Base-by-base conservation (phyloP, 768 basidiomycete species). In the Naganishia vishniacii region DNA sequence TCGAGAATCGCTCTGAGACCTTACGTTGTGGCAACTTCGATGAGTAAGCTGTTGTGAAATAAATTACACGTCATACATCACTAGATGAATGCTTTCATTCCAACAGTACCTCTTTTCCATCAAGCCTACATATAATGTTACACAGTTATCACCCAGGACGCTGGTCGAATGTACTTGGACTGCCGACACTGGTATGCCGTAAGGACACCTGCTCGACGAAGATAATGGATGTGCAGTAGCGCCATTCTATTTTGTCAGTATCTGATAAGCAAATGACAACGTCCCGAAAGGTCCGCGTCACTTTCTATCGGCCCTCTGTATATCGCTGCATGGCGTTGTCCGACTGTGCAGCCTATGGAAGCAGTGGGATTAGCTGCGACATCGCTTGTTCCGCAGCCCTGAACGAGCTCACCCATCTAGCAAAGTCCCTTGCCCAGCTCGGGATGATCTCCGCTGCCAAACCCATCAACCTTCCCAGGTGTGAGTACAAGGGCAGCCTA, bases 401-500 rank as follows among this genome's bases (percentile, higher is more conserved):
- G n/a, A 48, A 20, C 16, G 11, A 2, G 69, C 78, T 68, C 70
- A 89, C 89, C 85, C 85, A 87, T 79, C 90, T 87, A 8, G 80
- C 79, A 44, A 89, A 78, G 77, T 93, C 91, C 62, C 60, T 62
- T 44, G 71, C 34, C 73, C 73, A 77, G 16, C 65, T 56, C 12
- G 77, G 77, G 37, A 74, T 44, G 5, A 76, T 1, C 2, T 70
- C 70, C 8, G 68, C 66, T 12, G 59, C 69, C 7, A 61, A 31
- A 47, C 66, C 66, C 53, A 65, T 28, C 0, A 72, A 8, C 37
- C 73, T 68, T 9, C 69, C 69, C 0, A 65, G 5, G 5, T 76
- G 56, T 5, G 72, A 68, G 66, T 74, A 77, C 6, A 67, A 66
- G 16, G 91, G 91, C 67, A 89, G 70, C 68, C 83, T 78, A 65